Evolutionary conservation across 352 stramenopile genomes (phyloP).

Genomic region (Aphanomyces stellatus): DNA sequence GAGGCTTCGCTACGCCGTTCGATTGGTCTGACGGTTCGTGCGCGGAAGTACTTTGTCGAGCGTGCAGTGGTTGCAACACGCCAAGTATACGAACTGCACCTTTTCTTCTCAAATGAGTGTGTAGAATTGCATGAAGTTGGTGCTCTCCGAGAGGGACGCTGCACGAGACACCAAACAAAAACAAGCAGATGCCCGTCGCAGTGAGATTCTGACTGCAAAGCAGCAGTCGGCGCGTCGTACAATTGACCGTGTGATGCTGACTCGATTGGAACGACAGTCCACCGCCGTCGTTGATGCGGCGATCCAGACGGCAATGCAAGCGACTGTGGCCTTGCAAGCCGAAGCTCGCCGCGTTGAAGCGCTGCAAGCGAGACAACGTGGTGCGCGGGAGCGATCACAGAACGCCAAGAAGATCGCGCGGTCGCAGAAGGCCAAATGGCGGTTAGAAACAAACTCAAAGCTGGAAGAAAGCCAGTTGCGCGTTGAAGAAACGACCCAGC

Average conservation of each 20-base stretch:
- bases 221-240: constrained; percentile 7
- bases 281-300: constrained; percentile 3
- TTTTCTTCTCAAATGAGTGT: no score
- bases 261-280: constrained; percentile 5
- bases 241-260: background rate
- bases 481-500: background rate
- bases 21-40: background rate
- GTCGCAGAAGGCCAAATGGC: background rate
- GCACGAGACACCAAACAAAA: background rate
- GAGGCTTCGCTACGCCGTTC: background rate
- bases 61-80: constrained; percentile 7
- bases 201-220: background rate
- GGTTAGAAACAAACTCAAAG: background rate
- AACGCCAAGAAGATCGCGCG: background rate
- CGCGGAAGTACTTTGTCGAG: background rate
- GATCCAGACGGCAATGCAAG: constrained; percentile 7
- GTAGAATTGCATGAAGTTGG: constrained; percentile 7
- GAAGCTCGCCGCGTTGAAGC: background rate
- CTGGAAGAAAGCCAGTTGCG: background rate
- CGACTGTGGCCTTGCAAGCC: constrained; percentile 2
- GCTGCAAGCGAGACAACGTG: background rate
- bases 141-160: background rate
- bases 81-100: no score
- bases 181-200: background rate
- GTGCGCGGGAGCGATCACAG: background rate